Conservation (phyloP, 306 rosid genomes). For the Ziziphus jujuba region DNA sequence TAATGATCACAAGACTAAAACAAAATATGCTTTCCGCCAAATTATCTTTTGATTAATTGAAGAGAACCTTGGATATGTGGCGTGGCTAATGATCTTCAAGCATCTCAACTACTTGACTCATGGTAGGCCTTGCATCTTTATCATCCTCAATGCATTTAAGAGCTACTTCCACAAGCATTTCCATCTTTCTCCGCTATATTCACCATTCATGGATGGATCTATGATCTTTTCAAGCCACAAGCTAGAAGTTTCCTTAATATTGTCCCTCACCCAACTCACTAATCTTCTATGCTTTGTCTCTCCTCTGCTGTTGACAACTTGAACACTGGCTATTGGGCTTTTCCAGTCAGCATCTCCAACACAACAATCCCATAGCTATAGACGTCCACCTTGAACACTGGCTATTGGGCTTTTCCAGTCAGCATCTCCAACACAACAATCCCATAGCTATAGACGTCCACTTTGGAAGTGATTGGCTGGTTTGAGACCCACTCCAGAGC, state of each 20-base stretch:
- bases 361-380: slow-evolving; percentile 63
- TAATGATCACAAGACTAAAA: too few species aligned
- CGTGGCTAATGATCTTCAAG: slow-evolving; percentile 22
- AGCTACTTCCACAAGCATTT: slow-evolving; percentile 36
- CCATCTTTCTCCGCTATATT: slow-evolving; percentile 31
- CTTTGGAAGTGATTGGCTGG: slow-evolving; percentile 57
- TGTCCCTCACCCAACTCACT: slow-evolving; percentile 44
- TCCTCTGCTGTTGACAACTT: slow-evolving; percentile 9
- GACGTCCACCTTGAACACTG: too few species aligned
- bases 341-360: slow-evolving; percentile 58
- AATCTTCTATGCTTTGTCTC: slow-evolving; percentile 31
- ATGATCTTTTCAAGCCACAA: slow-evolving; percentile 42
- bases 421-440: slow-evolving; percentile 61
- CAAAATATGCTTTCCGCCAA: too few species aligned
- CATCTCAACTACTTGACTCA: slow-evolving; percentile 54
- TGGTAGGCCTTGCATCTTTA: slow-evolving; percentile 54
- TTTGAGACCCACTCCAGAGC: slow-evolving; percentile 71
- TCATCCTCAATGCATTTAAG: slow-evolving; percentile 56
- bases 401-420: too few species aligned
- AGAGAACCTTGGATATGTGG: too few species aligned
- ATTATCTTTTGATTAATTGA: too few species aligned
- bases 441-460: slow-evolving; percentile 67
- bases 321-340: slow-evolving; percentile 20
- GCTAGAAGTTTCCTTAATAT: neutral
- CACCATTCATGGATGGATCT: slow-evolving; percentile 32